Evolutionary conservation across 2,329 filamentous ascomycete genomes (phyloP).

Genomic region (Aureobasidium musti): DNA sequence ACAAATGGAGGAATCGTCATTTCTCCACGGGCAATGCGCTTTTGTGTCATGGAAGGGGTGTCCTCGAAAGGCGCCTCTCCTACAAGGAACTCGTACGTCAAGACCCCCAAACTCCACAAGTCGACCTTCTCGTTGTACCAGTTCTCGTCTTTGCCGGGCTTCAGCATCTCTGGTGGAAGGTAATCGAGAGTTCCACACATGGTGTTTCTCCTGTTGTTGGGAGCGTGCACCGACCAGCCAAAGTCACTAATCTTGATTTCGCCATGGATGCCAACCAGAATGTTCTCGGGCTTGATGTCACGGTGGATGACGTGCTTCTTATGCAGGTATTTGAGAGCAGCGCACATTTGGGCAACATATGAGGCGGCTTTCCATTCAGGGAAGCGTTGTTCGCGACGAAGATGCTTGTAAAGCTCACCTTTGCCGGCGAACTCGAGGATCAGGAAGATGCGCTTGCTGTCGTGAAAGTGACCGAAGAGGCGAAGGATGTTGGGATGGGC

Average conservation of each 20-base stretch:
- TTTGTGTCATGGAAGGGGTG: conserved; percentile 33
- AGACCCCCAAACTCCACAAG: conserved; percentile 33
- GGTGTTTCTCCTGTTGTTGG: conserved; percentile 34
- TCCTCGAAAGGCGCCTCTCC: conserved; percentile 34
- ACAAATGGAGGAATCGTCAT: conserved; percentile 34
- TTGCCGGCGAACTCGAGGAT: conserved; percentile 34
- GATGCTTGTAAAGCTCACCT: conserved; percentile 34
- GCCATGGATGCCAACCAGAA: conserved; percentile 34
- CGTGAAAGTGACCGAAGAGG: conserved; percentile 34
- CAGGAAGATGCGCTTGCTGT: conserved; percentile 35
- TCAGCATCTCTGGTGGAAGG: conserved; percentile 35
- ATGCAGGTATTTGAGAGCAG: conserved; percentile 33
- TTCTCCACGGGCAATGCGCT: conserved; percentile 34
- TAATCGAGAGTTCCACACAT: conserved; percentile 35
- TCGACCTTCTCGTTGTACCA: conserved; percentile 35
- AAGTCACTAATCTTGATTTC: conserved; percentile 35
- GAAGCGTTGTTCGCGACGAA: conserved; percentile 33
- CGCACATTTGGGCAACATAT: conserved; percentile 33
- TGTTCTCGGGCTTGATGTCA: conserved; percentile 35
- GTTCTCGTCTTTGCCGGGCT: conserved; percentile 32
- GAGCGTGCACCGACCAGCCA: conserved; percentile 34
- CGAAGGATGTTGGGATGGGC: conserved; percentile 34
- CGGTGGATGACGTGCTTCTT: conserved; percentile 35
- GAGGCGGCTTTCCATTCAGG: conserved; percentile 33
- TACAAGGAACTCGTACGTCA: conserved; percentile 34